A percentile compares a stretch with the other conserved stretches of the same genome.
These are phyloP conservation scores for Sporothrix luriei DNA, from an alignment of 2,329 filamentous ascomycete genomes.

Conservation along the genomic window DNA sequence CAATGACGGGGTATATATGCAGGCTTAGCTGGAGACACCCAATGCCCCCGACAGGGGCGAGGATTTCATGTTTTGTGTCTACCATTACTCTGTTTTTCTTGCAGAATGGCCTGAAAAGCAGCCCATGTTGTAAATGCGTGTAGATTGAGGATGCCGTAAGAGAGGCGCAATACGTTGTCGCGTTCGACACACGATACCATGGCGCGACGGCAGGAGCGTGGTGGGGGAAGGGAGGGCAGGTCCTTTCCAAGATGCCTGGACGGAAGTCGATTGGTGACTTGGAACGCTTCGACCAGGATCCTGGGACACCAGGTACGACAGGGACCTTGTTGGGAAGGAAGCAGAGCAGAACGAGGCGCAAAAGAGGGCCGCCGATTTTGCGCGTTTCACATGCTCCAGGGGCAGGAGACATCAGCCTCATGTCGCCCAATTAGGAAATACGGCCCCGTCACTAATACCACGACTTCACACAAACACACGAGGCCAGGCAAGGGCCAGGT, in stretches of 20 bases:
- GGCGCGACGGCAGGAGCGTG: constrained; percentile 23
- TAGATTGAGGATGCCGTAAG: background rate
- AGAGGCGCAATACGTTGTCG: constrained; percentile 4
- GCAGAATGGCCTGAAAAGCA: background rate
- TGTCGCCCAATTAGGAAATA: constrained; percentile 24
- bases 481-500: background rate
- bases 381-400: constrained; percentile 18
- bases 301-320: background rate
- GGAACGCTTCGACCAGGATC: background rate
- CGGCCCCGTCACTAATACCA: constrained; percentile 23
- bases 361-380: background rate
- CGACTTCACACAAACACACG: constrained; percentile 19
- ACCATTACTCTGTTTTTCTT: background rate
- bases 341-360: background rate
- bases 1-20: background rate
- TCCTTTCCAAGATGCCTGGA: background rate
- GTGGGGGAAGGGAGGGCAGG: background rate
- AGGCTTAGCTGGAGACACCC: background rate
- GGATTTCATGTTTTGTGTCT: constrained; percentile 7
- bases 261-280: constrained; percentile 11
- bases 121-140: background rate
- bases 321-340: no score
- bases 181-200: constrained; percentile 27
- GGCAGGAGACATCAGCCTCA: constrained; percentile 7
- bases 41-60: background rate